Percentiles rank a stretch among this genome's conserved stretches.
phyloP scores from a whole-genome alignment of 2,329 filamentous ascomycete genomes.

The Pseudocercospora eumusae region DNA sequence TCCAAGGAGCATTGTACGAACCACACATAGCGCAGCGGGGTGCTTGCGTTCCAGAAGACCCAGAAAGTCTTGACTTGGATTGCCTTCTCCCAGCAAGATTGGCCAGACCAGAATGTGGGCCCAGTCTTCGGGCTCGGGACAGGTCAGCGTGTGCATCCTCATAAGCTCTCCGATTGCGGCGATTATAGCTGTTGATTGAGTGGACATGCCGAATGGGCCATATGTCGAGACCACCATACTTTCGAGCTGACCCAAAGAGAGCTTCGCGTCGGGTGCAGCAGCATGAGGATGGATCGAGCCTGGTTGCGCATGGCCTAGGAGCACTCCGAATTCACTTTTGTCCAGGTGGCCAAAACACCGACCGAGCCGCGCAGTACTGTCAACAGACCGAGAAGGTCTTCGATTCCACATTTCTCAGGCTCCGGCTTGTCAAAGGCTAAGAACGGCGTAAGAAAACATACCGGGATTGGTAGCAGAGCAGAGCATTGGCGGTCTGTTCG shows the following conservation, averaged over 20 bases:
- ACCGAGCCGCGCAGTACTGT: constrained; percentile 16
- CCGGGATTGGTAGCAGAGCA: constrained; percentile 20
- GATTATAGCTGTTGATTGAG: constrained; percentile 20
- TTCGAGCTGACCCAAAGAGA: constrained; percentile 25
- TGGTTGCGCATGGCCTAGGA: constrained; percentile 13
- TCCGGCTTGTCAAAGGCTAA: constrained; percentile 16
- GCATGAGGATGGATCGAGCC: not conserved
- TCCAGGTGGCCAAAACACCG: constrained; percentile 11
- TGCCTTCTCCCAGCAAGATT: constrained; percentile 19
- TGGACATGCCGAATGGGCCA: constrained; percentile 13
- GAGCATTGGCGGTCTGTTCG: constrained; percentile 14
- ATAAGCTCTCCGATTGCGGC: constrained; percentile 26
- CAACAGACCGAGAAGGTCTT: constrained; percentile 14
- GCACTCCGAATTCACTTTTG: constrained; percentile 6
- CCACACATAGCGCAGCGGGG: constrained; percentile 28
- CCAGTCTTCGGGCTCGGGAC: constrained; percentile 27
- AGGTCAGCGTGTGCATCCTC: constrained; percentile 26
- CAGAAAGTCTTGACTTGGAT: constrained; percentile 24
- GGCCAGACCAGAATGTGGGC: constrained; percentile 30
- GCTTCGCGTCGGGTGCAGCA: constrained; percentile 14
- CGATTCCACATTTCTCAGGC: constrained; percentile 8
- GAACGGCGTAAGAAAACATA: constrained; percentile 17
- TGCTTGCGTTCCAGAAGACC: constrained; percentile 22
- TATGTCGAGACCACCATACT: constrained; percentile 24
- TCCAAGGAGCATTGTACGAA: constrained; percentile 28